Evolutionary conservation across 164 flowering plant genomes (phyloP), one percentile per base, ranked within the genome.

Genomic region (Sextonia rubra): DNA sequence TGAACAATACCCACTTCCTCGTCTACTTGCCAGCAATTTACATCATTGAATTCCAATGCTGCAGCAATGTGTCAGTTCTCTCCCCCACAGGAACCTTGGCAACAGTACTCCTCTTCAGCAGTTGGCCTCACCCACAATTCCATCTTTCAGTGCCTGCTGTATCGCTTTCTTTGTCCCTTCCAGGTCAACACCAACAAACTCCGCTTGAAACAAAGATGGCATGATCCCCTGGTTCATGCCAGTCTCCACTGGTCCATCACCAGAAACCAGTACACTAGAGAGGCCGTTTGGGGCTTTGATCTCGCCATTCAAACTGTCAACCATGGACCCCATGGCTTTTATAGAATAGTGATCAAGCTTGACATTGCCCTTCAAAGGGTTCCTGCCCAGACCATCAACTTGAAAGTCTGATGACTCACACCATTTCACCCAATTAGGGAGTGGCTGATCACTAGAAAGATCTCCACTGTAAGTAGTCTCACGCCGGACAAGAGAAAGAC

Each of bases 91-190:
- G 78, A 66, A 47, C 76, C 74, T 84, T 82, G 12, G 84, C 20
- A 26, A 55, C 20, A 0, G 78, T 63, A 73, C 79, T 83, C 79
- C 83, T 85, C 82, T 90, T 90, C 83, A 90, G 73, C 2, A 94
- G 89, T 89, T 94, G 3, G 98, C 97, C 80, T 94, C 97, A 48
- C 93, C 98, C n/a, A 89, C 96, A 69, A 87, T 94, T 49, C 97
- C 98, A 75, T 92, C 97, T 74, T 90, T 92, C 18, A 89, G 82
- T 47, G 97, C 98, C 37, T 90, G 91, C 18, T 89, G 97, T 93
- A 89, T 92, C 24, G 96, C 98, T 80, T 85, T 90, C 81, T 86
- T 92, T 0, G 97, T 82, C 29, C 98, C 98, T 75, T 90, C 97
- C 69, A 80, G 75, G 79, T 91, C 96, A 60, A 94, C 92, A 9